Percentiles rank a stretch among this genome's conserved stretches.
These are phyloP conservation scores for Acrocalymma vagum DNA, from an alignment of 2,329 filamentous ascomycete species.

Conservation along the genomic window DNA sequence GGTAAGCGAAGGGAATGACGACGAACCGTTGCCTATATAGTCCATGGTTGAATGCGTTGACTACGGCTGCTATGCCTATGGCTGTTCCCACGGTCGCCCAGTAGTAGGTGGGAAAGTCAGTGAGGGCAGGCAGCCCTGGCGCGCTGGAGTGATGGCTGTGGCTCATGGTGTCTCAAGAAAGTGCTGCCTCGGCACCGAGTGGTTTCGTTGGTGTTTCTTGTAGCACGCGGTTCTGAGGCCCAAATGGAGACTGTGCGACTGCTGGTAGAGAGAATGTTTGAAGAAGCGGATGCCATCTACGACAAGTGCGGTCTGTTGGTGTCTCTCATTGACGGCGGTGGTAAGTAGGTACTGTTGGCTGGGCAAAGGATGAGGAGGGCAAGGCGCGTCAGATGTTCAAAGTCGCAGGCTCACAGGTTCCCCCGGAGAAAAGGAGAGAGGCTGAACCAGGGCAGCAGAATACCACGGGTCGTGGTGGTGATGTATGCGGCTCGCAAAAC, in stretches of 20 bases:
- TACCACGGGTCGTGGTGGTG: no score
- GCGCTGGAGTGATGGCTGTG: constrained; percentile 25
- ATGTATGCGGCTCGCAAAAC: no score
- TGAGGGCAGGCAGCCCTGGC: constrained; percentile 55
- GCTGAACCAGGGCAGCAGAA: no score
- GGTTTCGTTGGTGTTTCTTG: constrained; percentile 17
- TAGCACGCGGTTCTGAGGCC: background rate
- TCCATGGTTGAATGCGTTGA: constrained; percentile 57
- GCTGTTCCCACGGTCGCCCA: constrained; percentile 60
- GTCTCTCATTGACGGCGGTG: no score
- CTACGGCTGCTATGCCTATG: constrained; percentile 53
- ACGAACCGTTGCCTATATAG: constrained; percentile 60
- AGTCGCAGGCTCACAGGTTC: no score
- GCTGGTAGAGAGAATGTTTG: no score
- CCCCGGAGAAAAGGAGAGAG: no score
- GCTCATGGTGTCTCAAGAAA: constrained; percentile 28
- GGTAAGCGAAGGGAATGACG: background rate
- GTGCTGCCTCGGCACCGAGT: constrained; percentile 5
- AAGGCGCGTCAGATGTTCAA: no score
- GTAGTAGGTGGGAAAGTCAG: constrained; percentile 61
- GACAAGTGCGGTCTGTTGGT: no score
- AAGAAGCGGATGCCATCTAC: no score
- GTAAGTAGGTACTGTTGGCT: no score
- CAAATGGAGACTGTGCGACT: constrained; percentile 1
- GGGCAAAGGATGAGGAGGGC: no score